phyloP scores from a whole-genome alignment of 441 rosid genomes.

The Eutrema salsugineum region DNA sequence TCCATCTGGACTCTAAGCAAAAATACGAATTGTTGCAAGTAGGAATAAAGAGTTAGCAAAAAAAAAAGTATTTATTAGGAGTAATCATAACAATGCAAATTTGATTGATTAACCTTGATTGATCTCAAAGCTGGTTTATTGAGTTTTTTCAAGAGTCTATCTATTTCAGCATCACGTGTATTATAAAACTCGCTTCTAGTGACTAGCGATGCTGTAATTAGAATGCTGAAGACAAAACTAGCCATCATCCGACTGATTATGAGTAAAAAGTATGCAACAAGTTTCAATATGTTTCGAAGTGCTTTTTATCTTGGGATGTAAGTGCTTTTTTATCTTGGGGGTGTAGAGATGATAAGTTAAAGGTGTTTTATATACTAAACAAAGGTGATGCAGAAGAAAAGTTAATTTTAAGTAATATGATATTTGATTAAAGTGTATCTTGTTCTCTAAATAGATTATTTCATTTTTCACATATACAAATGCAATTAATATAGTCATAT shows the following conservation, averaged over 20 bases:
- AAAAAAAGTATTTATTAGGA: background rate
- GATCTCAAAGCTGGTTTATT: background rate
- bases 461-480: background rate
- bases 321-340: background rate
- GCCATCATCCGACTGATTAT: background rate
- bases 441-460: background rate
- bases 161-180: background rate
- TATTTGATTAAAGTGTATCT: no score
- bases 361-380: background rate
- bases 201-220: background rate
- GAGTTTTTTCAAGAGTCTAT: background rate
- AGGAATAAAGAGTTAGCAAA: background rate
- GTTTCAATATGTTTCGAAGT: background rate
- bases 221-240: background rate
- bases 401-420: background rate
- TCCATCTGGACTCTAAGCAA: background rate
- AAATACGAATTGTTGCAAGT: background rate
- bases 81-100: background rate
- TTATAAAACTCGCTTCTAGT: background rate
- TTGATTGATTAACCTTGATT: background rate
- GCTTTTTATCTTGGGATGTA: background rate
- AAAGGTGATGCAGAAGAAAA: background rate
- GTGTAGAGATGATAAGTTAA: background rate
- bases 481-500: background rate
- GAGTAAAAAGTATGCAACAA: background rate